These are phyloP conservation scores for Elaeis guineensis DNA, from an alignment of 176 grass and related monocot species.

Conservation along the genomic window DNA sequence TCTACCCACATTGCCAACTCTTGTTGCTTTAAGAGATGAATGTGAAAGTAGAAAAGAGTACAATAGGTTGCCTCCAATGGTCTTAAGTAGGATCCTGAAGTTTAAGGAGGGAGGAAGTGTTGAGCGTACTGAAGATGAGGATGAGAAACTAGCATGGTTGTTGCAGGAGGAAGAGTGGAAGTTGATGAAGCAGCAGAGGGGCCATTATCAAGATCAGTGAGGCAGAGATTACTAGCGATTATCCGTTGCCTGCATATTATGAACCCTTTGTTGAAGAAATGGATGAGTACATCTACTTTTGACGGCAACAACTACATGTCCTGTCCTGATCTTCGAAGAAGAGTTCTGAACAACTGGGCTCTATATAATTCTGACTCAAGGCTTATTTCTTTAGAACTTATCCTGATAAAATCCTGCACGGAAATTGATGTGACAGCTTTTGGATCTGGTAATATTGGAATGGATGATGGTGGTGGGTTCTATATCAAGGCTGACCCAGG, in stretches of 20 bases:
- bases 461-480: slow-evolving; percentile 79
- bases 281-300: slow-evolving; percentile 90
- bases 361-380: slow-evolving; percentile 94
- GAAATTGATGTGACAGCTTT: slow-evolving; percentile 91
- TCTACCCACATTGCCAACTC: slow-evolving; percentile 51
- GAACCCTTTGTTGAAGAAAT: slow-evolving; percentile 78
- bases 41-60: slow-evolving; percentile 62
- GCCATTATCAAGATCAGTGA: slow-evolving; percentile 88
- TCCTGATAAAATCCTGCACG: slow-evolving; percentile 77
- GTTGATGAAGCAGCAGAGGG: slow-evolving; percentile 76
- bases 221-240: slow-evolving; percentile 88
- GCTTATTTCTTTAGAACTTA: slow-evolving; percentile 81
- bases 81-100: slow-evolving; percentile 58
- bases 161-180: slow-evolving; percentile 97
- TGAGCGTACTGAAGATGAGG: slow-evolving; percentile 50
- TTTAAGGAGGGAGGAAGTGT: slow-evolving; percentile 48
- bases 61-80: slow-evolving; percentile 23
- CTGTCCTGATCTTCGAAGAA: slow-evolving; percentile 71
- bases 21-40: slow-evolving; percentile 79
- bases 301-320: slow-evolving; percentile 53
- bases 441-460: slow-evolving; percentile 92
- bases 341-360: slow-evolving; percentile 89
- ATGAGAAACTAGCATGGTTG: slow-evolving; percentile 79
- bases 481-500: slow-evolving; percentile 37
- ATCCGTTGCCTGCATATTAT: slow-evolving; percentile 95